Conservation (phyloP, 352 stramenopile genomes). For the Globisporangium nunn region DNA sequence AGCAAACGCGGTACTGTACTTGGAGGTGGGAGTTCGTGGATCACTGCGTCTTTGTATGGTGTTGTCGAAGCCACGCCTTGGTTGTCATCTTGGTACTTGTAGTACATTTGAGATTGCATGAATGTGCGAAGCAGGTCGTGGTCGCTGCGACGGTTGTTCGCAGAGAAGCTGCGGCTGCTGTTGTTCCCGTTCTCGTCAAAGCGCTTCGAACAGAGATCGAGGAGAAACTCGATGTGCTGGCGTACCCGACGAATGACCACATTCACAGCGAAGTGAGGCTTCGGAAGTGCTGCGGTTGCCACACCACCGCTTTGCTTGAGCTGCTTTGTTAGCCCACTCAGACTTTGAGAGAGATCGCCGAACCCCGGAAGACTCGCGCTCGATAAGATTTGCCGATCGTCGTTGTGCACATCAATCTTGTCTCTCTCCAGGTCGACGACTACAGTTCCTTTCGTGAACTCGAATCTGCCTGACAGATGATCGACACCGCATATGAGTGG, state of each 20-base stretch:
- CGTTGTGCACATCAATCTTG: conserved; percentile 23
- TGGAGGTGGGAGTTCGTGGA: background rate
- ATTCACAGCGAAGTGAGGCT: conserved; percentile 25
- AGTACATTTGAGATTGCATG: conserved; percentile 45
- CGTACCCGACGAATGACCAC: conserved; percentile 40
- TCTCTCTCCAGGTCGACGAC: conserved; percentile 26
- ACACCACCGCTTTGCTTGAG: conserved; percentile 1
- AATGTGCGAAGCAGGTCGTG: conserved; percentile 21
- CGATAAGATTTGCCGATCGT: conserved; percentile 19
- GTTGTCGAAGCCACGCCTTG: background rate
- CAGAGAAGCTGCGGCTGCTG: background rate
- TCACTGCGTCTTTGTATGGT: background rate
- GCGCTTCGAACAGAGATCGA: conserved; percentile 13
- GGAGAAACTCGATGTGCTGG: conserved; percentile 32
- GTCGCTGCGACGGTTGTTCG: conserved; percentile 4
- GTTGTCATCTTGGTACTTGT: conserved; percentile 42
- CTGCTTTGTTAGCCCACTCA: conserved; percentile 26
- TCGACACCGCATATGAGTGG: conserved; percentile 47
- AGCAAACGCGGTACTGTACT: conserved; percentile 1
- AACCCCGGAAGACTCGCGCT: conserved; percentile 22
- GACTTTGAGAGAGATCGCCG: conserved; percentile 23
- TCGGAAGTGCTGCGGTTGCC: background rate
- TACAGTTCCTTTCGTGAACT: conserved; percentile 28
- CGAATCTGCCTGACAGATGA: conserved; percentile 26
- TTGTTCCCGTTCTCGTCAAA: background rate